Percentiles rank a stretch among this genome's conserved stretches.
phyloP scores from a whole-genome alignment of 345 rosid species.

The Salix udensis region DNA sequence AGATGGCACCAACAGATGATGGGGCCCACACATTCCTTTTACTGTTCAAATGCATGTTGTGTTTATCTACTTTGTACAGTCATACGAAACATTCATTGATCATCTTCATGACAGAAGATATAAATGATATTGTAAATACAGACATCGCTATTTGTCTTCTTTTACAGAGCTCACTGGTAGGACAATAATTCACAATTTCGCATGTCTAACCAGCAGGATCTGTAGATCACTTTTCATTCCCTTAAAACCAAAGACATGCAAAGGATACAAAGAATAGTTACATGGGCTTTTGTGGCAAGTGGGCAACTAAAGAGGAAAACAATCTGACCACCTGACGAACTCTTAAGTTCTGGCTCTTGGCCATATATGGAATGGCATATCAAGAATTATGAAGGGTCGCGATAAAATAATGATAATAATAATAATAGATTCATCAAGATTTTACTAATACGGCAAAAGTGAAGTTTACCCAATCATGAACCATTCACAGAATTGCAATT shows the following conservation, averaged over 20 bases:
- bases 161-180: background rate
- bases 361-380: background rate
- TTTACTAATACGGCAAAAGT: background rate
- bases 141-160: background rate
- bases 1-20: background rate
- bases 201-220: background rate
- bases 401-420: background rate
- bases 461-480: background rate
- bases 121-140: background rate
- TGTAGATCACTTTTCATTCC: background rate
- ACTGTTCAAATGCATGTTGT: background rate
- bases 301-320: background rate
- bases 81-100: background rate
- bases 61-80: background rate
- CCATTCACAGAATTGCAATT: background rate
- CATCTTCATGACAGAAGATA: background rate
- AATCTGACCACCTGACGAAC: background rate
- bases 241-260: slow-evolving; percentile 4
- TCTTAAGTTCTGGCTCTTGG: background rate
- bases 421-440: background rate
- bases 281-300: background rate
- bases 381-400: background rate
- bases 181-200: slow-evolving; percentile 5
- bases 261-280: slow-evolving; percentile 3
- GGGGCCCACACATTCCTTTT: background rate